These are phyloP conservation scores for Sclerotiophoma versabilis DNA, from an alignment of 2,329 filamentous ascomycete species.

Conservation along the genomic window DNA sequence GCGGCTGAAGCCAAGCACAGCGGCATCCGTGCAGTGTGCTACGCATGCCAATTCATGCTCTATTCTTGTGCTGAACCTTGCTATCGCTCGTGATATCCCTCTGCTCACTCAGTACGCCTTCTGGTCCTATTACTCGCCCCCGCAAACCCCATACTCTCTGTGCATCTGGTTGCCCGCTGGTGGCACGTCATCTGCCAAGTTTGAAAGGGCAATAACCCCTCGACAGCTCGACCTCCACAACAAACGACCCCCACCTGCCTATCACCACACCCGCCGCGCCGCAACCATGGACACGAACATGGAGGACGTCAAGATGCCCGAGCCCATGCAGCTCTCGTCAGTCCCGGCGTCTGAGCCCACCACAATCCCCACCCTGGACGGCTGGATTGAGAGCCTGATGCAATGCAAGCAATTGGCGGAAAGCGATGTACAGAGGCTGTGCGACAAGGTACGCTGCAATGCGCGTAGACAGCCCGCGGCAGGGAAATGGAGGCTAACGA, in stretches of 20 bases:
- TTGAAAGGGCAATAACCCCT: conserved; percentile 48
- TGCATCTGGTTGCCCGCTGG: conserved; percentile 18
- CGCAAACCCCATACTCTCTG: conserved; percentile 3
- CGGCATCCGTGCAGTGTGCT: conserved; percentile 20
- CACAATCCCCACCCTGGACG: conserved; percentile 90
- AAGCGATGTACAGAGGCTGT: conserved; percentile 92
- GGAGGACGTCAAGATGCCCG: conserved; percentile 93
- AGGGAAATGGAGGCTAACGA: conserved; percentile 20
- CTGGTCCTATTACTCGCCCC: neutral
- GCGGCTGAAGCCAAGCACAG: conserved; percentile 17
- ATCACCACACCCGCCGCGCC: conserved; percentile 28
- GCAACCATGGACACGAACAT: conserved; percentile 94
- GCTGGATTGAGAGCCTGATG: conserved; percentile 99
- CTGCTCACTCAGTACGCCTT: conserved; percentile 21
- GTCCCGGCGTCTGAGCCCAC: conserved; percentile 81
- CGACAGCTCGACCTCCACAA: conserved; percentile 41
- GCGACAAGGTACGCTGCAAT: conserved; percentile 94
- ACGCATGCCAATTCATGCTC: conserved; percentile 29
- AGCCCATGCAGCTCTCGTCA: conserved; percentile 71
- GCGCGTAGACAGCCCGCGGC: conserved; percentile 13
- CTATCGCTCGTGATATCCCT: conserved; percentile 24
- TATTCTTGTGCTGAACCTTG: conserved; percentile 29
- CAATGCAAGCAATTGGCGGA: conserved; percentile 97
- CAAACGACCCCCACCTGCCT: conserved; percentile 32
- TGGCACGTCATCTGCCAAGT: conserved; percentile 49